Base-by-base conservation (phyloP, 2,329 filamentous ascomycete species). In the Fusarium foetens region DNA sequence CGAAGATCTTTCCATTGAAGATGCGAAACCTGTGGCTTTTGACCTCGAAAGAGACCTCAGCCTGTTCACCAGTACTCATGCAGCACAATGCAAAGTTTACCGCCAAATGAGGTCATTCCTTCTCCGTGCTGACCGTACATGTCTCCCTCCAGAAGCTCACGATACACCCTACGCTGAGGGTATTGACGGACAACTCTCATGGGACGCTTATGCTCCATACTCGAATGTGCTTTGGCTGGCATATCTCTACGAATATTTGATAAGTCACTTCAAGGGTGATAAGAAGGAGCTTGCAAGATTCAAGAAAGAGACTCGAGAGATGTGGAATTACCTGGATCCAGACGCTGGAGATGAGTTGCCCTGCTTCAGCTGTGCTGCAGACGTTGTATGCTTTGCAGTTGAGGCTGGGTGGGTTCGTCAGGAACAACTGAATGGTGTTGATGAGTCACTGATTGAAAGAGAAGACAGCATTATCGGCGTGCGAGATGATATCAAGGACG, bases 181-280 rank as follows among this genome's bases (percentile, higher is more conserved):
- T 2, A 75, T 85, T 39, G 81, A 85, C 62, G 86, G 85, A 2
- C 78, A 85, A 7, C 82, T 90, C 16, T 85, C 83, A 4, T 92
- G 90, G 90, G 78, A 82, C 9, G 83, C 80, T 2, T 86, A 87
- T 71, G 84, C 84, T 33, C 88, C 90, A 2, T 91, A 91, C 77
- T 90, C 88, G 8, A 92, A 92, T 69, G 88, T 91, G 3, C 80
- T 92, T 23, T 92, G 90, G 90, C 83, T 92, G 45, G 87, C 88
- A 6, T 91, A 91, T 69, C 81, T 90, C 9, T 90, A 90, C 73
- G 80, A 83, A 39, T 90, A 89, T 77, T 79, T 90, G 62, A 74
- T 82, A 6, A 72, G 68, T 11, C 82, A 85, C 66, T 90, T 88
- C 70, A 68, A 73, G 16, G 87, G 88, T 9, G 80, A 83, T 13